A percentile compares a stretch with the other conserved stretches of the same genome.
phyloP scores from a whole-genome alignment of 2,329 filamentous ascomycete genomes.

The Periconia macrospinosa region DNA sequence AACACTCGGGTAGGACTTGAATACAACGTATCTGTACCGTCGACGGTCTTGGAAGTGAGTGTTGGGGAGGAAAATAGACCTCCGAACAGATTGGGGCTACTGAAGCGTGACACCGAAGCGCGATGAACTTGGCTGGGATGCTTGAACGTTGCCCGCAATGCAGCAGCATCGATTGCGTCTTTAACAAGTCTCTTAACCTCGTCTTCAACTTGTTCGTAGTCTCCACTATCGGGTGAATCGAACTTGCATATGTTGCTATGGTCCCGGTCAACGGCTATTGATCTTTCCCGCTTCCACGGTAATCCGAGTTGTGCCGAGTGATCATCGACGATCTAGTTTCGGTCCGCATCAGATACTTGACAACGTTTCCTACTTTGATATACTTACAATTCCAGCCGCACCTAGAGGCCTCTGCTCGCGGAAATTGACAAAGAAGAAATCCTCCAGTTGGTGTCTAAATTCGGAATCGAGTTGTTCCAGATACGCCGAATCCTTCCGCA shows the following conservation, averaged over 20 bases:
- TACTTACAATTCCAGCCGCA: conserved; percentile 1
- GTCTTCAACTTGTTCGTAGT: conserved; percentile 10
- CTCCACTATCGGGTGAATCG: not conserved
- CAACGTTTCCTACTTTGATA: not conserved
- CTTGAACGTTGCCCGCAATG: not conserved
- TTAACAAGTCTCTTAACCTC: conserved; percentile 3
- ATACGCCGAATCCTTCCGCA: conserved; percentile 3
- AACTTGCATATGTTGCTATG: conserved; percentile 12
- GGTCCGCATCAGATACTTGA: not conserved
- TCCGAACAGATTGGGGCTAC: conserved; percentile 2
- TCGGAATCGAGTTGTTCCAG: conserved; percentile 4
- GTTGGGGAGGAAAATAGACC: not conserved
- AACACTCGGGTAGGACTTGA: not conserved
- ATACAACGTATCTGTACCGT: not conserved
- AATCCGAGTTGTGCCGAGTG: conserved; percentile 6
- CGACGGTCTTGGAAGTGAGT: not conserved
- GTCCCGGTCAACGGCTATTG: conserved; percentile 4
- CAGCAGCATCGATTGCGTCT: conserved; percentile 1
- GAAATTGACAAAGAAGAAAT: conserved; percentile 9
- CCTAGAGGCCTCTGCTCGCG: conserved; percentile 2
- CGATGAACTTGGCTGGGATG: not conserved
- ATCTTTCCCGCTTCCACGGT: conserved; percentile 2
- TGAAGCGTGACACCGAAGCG: conserved; percentile 2
- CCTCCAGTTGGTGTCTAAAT: conserved; percentile 9
- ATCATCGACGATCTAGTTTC: conserved; percentile 5